Base-by-base conservation (phyloP, 2,329 filamentous ascomycete genomes). In the Scolecobasidium constrictum region DNA sequence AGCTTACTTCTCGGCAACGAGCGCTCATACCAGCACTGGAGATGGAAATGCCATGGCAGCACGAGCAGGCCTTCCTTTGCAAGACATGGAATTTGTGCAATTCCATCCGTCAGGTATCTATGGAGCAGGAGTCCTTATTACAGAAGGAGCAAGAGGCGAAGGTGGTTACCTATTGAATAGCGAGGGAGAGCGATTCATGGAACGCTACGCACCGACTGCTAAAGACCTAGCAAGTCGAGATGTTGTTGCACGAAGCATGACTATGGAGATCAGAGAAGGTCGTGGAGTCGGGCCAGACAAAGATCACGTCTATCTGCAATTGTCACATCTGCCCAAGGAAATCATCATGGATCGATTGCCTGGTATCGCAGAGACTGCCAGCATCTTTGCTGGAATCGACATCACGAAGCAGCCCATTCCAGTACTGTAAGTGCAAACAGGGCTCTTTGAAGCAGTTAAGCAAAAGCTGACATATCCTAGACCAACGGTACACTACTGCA, bases 41-140 rank as follows among this genome's bases (percentile, higher is more conserved):
- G 68, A 71, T 47, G 68, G 68, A 15, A 69, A 64, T 41, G 67
- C 68, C 7, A 71, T 71, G 67, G 66, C 62, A 3, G 57, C 67
- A 18, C 56, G 68, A 49, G 68, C 67, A 4, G 67, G 67, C 6
- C 52, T 71, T 4, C 66, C 67, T 2, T 62, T 69, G 35, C 67
- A 70, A 48, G 67, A 70, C 48, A 65, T 71, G 57, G 67, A 71
- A 45, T 71, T 71, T 46, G 66, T 71, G 2, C 68, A 71, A 45
- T 71, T 71, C 43, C 68, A 71, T 48, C 67, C 67, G 1, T 64
- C 64, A 26, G 67, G 68, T 4, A 71, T 71, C 31, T 71, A 71
- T 46, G 68, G 67, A 19, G 67, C 67, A 18, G 68, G 67, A 12
- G 66, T 68, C 41, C 53, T 71, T 17, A 71, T 71, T 34, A 71